Conservation (phyloP, 768 basidiomycete species). For the Cystofilobasidium macerans region DNA sequence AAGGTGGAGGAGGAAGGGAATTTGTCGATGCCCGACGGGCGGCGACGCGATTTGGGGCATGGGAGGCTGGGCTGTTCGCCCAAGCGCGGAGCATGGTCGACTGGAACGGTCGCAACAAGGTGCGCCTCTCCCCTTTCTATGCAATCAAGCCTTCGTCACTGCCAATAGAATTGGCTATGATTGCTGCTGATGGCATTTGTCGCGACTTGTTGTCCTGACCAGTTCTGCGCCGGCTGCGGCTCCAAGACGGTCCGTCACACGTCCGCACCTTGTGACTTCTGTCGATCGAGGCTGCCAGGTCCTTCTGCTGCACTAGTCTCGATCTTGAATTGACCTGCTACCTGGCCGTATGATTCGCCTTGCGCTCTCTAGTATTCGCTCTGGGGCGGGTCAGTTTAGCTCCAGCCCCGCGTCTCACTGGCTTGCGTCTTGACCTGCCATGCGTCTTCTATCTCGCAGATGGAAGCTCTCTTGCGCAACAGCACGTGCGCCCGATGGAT, state of each 20-base stretch:
- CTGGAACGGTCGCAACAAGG: constrained; percentile 87
- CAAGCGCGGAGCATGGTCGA: constrained; percentile 71
- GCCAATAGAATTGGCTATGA: neutral
- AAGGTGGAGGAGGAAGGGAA: constrained; percentile 3
- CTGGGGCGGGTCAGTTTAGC: constrained; percentile 9
- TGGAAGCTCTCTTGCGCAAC: constrained; percentile 83
- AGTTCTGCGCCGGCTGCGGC: constrained; percentile 89
- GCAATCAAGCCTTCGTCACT: neutral
- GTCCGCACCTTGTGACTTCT: neutral
- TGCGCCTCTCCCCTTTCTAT: too few relatives aligned
- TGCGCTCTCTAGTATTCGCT: constrained; percentile 17
- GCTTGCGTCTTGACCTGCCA: neutral
- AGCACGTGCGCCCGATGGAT: constrained; percentile 27
- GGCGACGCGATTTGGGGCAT: constrained; percentile 49
- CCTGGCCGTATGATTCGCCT: neutral
- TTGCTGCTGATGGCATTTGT: neutral
- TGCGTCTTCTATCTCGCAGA: constrained; percentile 36
- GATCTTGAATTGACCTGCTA: neutral
- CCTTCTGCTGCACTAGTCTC: neutral
- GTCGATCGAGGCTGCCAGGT: neutral
- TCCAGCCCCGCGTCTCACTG: neutral
- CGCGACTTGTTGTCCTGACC: too few relatives aligned
- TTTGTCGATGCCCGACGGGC: constrained; percentile 43
- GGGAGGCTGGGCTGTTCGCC: constrained; percentile 66
- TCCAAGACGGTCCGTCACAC: constrained; percentile 40